phyloP scores from a whole-genome alignment of 1,284 basidiomycete genomes.

The Melampsora larici-populina region DNA sequence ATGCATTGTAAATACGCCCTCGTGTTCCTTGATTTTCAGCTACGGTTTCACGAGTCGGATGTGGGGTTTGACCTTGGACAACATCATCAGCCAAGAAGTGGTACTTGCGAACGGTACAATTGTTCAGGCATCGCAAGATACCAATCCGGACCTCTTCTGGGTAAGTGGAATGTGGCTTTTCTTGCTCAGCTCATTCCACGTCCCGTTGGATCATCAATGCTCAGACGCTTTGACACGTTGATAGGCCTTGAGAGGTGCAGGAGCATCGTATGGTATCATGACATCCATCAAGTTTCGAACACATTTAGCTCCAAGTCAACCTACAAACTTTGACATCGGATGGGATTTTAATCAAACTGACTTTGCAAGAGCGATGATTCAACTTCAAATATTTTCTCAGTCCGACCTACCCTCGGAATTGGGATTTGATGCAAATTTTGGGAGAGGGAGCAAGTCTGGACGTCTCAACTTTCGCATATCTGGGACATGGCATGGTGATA shows the following conservation, averaged over 20 bases:
- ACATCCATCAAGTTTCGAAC: too few species aligned
- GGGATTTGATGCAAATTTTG: conserved; percentile 2
- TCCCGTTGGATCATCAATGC: neutral
- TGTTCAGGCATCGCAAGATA: too few species aligned
- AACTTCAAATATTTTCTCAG: too few species aligned
- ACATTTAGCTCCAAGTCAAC: neutral
- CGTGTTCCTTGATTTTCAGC: conserved; percentile 37
- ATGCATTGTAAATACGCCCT: neutral
- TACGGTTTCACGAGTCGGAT: conserved; percentile 49
- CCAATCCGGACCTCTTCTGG: too few species aligned
- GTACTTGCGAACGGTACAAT: too few species aligned
- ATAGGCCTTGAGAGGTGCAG: conserved; percentile 37
- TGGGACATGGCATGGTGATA: conserved; percentile 19
- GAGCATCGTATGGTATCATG: too few species aligned
- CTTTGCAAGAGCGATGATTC: neutral
- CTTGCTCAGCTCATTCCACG: too few species aligned
- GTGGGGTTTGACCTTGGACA: conserved; percentile 53
- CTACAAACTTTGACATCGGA: conserved; percentile 9
- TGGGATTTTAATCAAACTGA: conserved; percentile 7
- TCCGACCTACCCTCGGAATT: conserved; percentile 22
- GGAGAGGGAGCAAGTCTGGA: neutral
- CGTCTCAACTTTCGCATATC: neutral
- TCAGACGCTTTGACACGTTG: neutral
- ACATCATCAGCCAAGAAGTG: conserved; percentile 51
- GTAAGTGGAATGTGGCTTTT: too few species aligned